Evolutionary conservation across 2,329 filamentous ascomycete species (phyloP).

Genomic region (Chrysosporium keratinophilum): DNA sequence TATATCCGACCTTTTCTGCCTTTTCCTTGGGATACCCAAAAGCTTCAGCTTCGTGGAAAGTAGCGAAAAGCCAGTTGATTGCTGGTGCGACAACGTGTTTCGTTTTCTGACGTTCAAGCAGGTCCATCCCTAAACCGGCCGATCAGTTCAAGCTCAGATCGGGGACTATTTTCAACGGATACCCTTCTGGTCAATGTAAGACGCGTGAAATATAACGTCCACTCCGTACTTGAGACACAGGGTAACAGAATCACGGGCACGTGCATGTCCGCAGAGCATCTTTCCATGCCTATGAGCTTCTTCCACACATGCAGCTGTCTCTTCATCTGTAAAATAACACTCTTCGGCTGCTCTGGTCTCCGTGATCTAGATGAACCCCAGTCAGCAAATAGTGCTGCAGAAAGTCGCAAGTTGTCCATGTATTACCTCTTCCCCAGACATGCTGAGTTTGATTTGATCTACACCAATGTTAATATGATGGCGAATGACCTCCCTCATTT

Average conservation of each 20-base stretch:
- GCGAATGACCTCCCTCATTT: slow-evolving; percentile 34
- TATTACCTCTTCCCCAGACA: slow-evolving; percentile 31
- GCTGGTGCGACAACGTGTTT: slow-evolving; percentile 36
- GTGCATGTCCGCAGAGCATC: slow-evolving; percentile 38
- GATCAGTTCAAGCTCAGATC: neutral
- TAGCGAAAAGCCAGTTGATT: slow-evolving; percentile 37
- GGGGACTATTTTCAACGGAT: neutral
- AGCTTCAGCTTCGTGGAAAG: slow-evolving; percentile 29
- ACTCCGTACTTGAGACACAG: slow-evolving; percentile 38
- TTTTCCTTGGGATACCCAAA: slow-evolving; percentile 37
- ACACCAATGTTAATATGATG: slow-evolving; percentile 32
- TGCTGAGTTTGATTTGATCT: slow-evolving; percentile 39
- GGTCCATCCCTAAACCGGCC: slow-evolving; percentile 22
- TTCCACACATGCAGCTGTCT: slow-evolving; percentile 41
- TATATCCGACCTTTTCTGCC: slow-evolving; percentile 38
- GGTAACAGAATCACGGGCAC: slow-evolving; percentile 37
- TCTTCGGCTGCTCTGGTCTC: slow-evolving; percentile 32
- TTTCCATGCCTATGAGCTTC: slow-evolving; percentile 32
- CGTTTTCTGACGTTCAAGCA: slow-evolving; percentile 31
- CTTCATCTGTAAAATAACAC: slow-evolving; percentile 39
- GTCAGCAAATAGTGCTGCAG: neutral
- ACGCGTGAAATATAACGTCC: slow-evolving; percentile 42
- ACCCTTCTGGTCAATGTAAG: slow-evolving; percentile 35
- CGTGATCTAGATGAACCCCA: slow-evolving; percentile 18
- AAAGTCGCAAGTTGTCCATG: slow-evolving; percentile 16